A percentile compares a stretch with the other conserved stretches of the same genome.
Evolutionary conservation across 2,329 filamentous ascomycete genomes (phyloP).

Genomic region (Periglandula ipomoeae): DNA sequence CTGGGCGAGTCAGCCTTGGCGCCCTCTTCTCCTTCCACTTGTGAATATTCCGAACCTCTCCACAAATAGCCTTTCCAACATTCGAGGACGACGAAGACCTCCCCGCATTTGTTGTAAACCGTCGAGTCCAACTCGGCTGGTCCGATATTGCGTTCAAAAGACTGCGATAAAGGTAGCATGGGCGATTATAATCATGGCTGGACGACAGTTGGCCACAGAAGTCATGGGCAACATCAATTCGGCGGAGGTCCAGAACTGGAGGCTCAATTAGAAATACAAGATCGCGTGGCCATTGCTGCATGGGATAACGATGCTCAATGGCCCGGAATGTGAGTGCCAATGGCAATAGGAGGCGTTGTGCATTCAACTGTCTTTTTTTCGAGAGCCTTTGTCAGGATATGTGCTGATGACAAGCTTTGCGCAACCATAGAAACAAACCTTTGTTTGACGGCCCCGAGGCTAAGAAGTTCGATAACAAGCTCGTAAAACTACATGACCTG

Average conservation of each 20-base stretch:
- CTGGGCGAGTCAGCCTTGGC: neutral
- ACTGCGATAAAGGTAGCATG: constrained; percentile 13
- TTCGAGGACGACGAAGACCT: neutral
- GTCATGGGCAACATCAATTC: constrained; percentile 12
- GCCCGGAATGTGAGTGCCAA: constrained; percentile 22
- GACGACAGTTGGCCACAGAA: constrained; percentile 22
- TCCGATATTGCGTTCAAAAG: neutral
- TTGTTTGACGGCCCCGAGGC: constrained; percentile 21
- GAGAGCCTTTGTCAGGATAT: too few species aligned
- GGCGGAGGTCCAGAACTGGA: constrained; percentile 15
- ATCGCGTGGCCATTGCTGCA: constrained; percentile 20
- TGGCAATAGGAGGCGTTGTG: neutral
- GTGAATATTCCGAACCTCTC: neutral
- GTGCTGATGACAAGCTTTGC: neutral
- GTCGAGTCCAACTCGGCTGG: neutral
- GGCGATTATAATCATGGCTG: constrained; percentile 21
- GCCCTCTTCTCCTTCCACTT: too few species aligned
- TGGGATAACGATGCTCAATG: constrained; percentile 25
- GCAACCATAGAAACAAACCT: constrained; percentile 19
- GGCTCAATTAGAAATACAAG: constrained; percentile 20
- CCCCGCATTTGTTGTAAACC: neutral
- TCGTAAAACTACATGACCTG: constrained; percentile 25
- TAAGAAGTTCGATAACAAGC: constrained; percentile 24
- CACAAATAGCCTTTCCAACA: neutral
- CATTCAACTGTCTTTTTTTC: too few species aligned